Conservation (phyloP, 768 basidiomycete species). For the Tricholoma bakamatsutake region DNA sequence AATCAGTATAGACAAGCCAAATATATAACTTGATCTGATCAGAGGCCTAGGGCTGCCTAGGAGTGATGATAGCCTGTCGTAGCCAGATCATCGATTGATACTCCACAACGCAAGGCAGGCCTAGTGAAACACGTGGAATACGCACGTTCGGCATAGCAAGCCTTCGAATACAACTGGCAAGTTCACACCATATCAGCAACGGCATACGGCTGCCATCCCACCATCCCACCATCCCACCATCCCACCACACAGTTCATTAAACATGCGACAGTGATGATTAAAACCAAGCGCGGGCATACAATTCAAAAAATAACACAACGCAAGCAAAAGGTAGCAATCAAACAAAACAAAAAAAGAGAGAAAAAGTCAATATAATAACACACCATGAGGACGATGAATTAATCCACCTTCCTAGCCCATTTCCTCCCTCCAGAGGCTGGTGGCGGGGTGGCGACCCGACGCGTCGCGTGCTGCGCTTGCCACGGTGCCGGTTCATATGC, state of each 20-base stretch:
- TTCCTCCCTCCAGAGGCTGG: slow-evolving; percentile 53
- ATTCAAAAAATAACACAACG: slow-evolving; percentile 4
- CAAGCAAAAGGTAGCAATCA: slow-evolving; percentile 1
- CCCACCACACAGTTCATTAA: background rate
- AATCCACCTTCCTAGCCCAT: slow-evolving; percentile 76
- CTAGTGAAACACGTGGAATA: too few species aligned
- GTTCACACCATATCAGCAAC: slow-evolving; percentile 4
- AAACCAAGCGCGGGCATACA: background rate
- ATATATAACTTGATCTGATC: too few species aligned
- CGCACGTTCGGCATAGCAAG: too few species aligned
- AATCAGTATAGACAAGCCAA: too few species aligned
- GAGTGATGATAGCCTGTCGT: too few species aligned
- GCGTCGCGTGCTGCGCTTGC: slow-evolving; percentile 23
- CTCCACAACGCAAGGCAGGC: too few species aligned
- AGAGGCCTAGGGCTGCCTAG: too few species aligned
- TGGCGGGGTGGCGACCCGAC: slow-evolving; percentile 38
- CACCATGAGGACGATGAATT: slow-evolving; percentile 17
- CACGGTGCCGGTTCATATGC: slow-evolving; percentile 17
- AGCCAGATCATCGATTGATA: too few species aligned
- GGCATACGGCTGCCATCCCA: background rate
- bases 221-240: too few species aligned
- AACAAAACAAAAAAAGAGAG: background rate
- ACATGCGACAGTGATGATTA: background rate
- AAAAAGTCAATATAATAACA: slow-evolving; percentile 14
- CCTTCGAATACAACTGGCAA: background rate